Conservation (phyloP, 2,329 filamentous ascomycete genomes). For the Pleoardoris graminearum region DNA sequence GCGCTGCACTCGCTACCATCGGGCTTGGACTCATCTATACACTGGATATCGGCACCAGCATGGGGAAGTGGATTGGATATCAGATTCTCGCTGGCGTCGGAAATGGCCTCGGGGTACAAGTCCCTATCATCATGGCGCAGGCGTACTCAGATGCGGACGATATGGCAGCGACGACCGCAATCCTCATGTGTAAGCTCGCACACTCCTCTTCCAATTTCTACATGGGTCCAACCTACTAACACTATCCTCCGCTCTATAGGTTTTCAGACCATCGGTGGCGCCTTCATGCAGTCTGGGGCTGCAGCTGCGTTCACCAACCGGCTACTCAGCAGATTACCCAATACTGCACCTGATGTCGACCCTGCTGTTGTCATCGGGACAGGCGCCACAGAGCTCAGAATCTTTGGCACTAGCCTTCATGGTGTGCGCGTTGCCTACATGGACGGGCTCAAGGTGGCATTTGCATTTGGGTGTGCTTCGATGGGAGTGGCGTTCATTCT, state of each 20-base stretch:
- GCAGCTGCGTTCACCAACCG: constrained; percentile 39
- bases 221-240: too few species aligned
- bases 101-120: neutral
- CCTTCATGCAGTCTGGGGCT: constrained; percentile 31
- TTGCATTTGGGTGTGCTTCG: constrained; percentile 15
- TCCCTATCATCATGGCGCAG: constrained; percentile 6
- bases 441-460: constrained; percentile 20
- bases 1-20: constrained; percentile 16
- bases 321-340: constrained; percentile 35
- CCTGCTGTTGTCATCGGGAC: constrained; percentile 38
- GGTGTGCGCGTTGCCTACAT: constrained; percentile 18
- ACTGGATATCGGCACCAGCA: constrained; percentile 38
- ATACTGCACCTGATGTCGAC: constrained; percentile 37
- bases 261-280: neutral
- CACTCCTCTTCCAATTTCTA: too few species aligned
- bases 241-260: too few species aligned
- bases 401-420: constrained; percentile 15
- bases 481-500: neutral
- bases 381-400: constrained; percentile 47
- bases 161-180: neutral
- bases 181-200: neutral
- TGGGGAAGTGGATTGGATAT: constrained; percentile 51
- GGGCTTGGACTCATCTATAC: constrained; percentile 50
- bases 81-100: constrained; percentile 27
- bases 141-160: constrained; percentile 30